Conservation (phyloP, 1,284 basidiomycete genomes). For the Trichosporon coremiiforme region DNA sequence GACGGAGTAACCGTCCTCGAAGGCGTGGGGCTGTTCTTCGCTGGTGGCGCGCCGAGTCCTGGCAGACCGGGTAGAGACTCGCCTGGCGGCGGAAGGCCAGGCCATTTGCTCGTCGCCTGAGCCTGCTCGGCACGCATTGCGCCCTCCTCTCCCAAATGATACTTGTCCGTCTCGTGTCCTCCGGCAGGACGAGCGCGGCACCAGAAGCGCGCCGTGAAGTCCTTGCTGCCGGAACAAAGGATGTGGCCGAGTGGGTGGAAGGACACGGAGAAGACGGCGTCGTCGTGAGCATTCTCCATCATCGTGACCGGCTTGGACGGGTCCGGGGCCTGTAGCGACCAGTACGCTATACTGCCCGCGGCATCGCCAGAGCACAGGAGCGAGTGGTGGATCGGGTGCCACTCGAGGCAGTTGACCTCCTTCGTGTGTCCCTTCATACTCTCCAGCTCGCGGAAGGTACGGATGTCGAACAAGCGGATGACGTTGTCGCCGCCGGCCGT, state of each 20-base stretch:
- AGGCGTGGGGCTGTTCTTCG: conserved; percentile 6
- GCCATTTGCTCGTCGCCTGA: conserved; percentile 28
- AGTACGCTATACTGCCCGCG: conserved; percentile 89
- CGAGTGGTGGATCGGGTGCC: conserved; percentile 89
- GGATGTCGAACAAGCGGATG: conserved; percentile 97
- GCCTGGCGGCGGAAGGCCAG: conserved; percentile 22
- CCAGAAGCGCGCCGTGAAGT: conserved; percentile 98
- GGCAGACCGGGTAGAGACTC: conserved; percentile 21
- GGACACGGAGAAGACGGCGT: conserved; percentile 91
- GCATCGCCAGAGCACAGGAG: conserved; percentile 90
- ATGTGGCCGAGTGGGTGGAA: conserved; percentile 97
- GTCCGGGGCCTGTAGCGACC: conserved; percentile 68
- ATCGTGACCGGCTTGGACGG: conserved; percentile 68
- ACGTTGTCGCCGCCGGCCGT: conserved; percentile 93
- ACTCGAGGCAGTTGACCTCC: conserved; percentile 93
- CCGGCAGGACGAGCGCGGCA: conserved; percentile 69
- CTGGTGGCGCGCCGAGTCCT: conserved; percentile 19
- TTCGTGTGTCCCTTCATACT: conserved; percentile 93
- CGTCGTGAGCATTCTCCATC: conserved; percentile 91
- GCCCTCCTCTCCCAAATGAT: conserved; percentile 52
- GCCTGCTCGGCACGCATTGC: conserved; percentile 33
- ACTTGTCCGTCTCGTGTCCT: conserved; percentile 65
- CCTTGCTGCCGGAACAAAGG: conserved; percentile 88
- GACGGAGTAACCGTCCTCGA: conserved; percentile 20
- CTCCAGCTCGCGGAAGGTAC: conserved; percentile 92